Evolutionary conservation across 352 stramenopile species (phyloP), one percentile per base, ranked within the genome.

Genomic region (Globisporangium acanthophoron): DNA sequence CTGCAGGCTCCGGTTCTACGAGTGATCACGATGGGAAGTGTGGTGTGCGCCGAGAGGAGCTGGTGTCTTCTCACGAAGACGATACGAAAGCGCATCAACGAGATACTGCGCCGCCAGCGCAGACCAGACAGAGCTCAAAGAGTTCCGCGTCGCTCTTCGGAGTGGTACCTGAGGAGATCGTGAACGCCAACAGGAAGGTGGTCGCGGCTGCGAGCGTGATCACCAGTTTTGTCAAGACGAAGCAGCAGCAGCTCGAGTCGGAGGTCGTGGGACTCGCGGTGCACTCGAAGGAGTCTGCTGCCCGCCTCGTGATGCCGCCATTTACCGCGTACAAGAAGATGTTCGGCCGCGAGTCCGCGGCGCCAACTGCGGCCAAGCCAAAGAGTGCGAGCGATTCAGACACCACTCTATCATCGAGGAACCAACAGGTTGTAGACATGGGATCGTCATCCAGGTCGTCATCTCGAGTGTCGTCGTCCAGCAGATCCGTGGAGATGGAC

Each of bases 221-320:
- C n/a, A 45, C 69, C 4, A 69, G 70, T 20, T 77, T 71, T 35
- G 71, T 80, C 31, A 77, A 75, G 52, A 64, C 52, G 21, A 80
- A 70, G 54, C 62, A 73, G 9, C 71, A 75, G 29, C 52, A 55
- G 40, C 48, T 80, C 53, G 72, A 74, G 46, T 72, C 69, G 5
- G 72, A 80, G 20, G 66, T 80, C 43, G 66, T 54, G 2, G 69
- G 62, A 3, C 37, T 80, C 7, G 68, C 71, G 18, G 53, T 46
- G 5, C 72, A 80, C 33, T 74, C 66, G 1, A 76, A 76, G 33
- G 69, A 74, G 52, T 78, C 72, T 20, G 72, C 69, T 3, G 62
- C 69, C 3, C 63, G 67, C 1, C 60, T 80, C 24, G 56, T 71
- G 13, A 53, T 74, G n/a, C 72, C 72, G 1, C 60, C 62, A 7